Evolutionary conservation across 805 yeast species (phyloP).

Genomic region (Kregervanrija pseudodelftensis): DNA sequence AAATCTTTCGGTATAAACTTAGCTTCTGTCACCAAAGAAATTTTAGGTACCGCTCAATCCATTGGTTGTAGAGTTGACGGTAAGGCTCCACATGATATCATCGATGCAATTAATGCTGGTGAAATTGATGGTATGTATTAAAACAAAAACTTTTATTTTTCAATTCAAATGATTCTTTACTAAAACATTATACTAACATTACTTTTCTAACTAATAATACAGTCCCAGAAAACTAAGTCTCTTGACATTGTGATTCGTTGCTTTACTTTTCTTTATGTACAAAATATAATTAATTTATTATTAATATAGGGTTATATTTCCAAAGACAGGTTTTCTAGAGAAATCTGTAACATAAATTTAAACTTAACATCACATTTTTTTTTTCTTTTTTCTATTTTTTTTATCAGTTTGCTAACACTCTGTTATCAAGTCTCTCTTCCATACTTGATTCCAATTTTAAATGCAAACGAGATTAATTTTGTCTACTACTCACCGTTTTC

Average conservation of each 20-base stretch:
- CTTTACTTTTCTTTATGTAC: not conserved
- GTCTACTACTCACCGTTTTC: conserved; percentile 69
- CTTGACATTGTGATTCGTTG: conserved; percentile 4
- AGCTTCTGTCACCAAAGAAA: conserved; percentile 96
- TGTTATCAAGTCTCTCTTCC: conserved; percentile 58
- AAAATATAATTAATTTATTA: conserved; percentile 14
- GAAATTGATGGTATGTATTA: conserved; percentile 69
- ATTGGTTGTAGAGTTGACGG: conserved; percentile 99
- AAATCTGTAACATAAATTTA: not conserved
- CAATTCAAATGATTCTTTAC: not conserved
- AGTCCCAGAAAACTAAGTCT: conserved; percentile 66
- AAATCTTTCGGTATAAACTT: conserved; percentile 97
- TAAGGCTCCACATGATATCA: conserved; percentile 98
- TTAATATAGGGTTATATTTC: conserved; percentile 19
- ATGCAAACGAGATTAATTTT: conserved; percentile 71
- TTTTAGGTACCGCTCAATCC: conserved; percentile 99
- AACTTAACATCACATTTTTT: not conserved
- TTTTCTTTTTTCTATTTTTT: no score
- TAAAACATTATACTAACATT: conserved; percentile 6
- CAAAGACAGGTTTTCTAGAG: conserved; percentile 2
- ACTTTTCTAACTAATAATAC: conserved; percentile 2
- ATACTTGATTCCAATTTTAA: conserved; percentile 79
- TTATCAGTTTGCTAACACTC: conserved; percentile 81
- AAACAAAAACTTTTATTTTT: conserved; percentile 21
- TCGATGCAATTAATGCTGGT: conserved; percentile 97